Evolutionary conservation across 257 asterid species (phyloP), one percentile per base, ranked within the genome.

Genomic region (Linaria vulgaris): DNA sequence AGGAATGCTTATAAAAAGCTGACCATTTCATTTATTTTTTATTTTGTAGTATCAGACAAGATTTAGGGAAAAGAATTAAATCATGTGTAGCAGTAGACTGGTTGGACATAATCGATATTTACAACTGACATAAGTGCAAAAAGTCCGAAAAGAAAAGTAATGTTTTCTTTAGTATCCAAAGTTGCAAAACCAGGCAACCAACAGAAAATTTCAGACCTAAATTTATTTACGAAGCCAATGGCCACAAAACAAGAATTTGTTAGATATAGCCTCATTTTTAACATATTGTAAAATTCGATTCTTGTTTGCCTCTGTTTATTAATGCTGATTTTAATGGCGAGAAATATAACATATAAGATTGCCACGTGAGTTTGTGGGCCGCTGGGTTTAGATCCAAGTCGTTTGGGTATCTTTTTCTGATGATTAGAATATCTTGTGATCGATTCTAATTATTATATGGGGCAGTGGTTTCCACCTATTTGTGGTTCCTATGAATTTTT

Each of bases 401-500:
- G 14, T 11, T 41, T 21, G 3, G 37, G 44, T 51, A 22, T 22
- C 10, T 59, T 60, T n/a, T 64, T 51, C 48, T 14, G 19, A 5
- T 20, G 54, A 27, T 12, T 17, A 17, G 56, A 34, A 47, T 64
- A 63, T 34, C 14, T 25, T 7, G 11, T 10, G 30, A 56, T 57
- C 14, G 38, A 38, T 31, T 64, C 12, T 25, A 20, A 30, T 21
- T 23, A 63, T 43, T 59, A 71, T 56, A 47, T 24, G 46, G 19
- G 10, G 46, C 41, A 34, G 48, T 21, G 19, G 52, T 46, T 55
- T 41, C 6, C 47, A 37, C 55, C 7, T 12, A 3, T 21, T 19
- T 39, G 38, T 62, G 59, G 65, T 46, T 47, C 45, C 56, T 38
- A 17, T 44, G 7, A 19, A 55, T 9, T 38, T 23, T 39, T 61